phyloP scores from a whole-genome alignment of 139 green algal species.

The Raphidocelis subcapitata region DNA sequence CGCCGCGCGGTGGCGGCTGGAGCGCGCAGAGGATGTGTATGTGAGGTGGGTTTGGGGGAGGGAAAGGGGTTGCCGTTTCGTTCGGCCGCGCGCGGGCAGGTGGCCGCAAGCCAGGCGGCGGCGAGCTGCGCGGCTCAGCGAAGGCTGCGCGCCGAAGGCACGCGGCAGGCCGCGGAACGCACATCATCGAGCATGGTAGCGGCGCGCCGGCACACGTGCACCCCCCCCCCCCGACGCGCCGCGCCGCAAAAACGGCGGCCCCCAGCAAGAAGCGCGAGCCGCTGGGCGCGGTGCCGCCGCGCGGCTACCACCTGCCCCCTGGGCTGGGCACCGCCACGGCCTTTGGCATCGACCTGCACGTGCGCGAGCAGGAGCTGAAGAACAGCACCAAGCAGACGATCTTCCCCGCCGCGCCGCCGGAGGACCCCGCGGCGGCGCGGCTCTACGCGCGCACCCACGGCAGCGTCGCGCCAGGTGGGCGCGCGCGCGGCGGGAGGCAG shows the following conservation, averaged over 20 bases:
- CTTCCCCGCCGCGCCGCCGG: slow-evolving; percentile 34
- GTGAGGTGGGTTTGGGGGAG: slow-evolving; percentile 38
- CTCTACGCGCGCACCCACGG: slow-evolving; percentile 62
- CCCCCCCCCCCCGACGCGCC: too few relatives aligned
- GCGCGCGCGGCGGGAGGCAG: not conserved
- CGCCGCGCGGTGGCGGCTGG: slow-evolving; percentile 59
- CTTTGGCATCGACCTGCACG: slow-evolving; percentile 53
- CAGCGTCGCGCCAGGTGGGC: slow-evolving; percentile 50
- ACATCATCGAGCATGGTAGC: too few relatives aligned
- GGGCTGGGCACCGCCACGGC: slow-evolving; percentile 47
- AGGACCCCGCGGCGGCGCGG: slow-evolving; percentile 15
- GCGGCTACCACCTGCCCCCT: slow-evolving; percentile 61
- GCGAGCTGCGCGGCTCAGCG: too few relatives aligned
- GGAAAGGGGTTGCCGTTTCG: not conserved
- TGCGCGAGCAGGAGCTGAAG: slow-evolving; percentile 42
- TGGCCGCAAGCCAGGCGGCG: too few relatives aligned
- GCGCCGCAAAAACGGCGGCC: too few relatives aligned
- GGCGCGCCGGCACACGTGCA: too few relatives aligned
- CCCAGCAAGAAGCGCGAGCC: slow-evolving; percentile 58
- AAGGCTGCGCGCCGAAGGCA: too few relatives aligned
- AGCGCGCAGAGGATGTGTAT: slow-evolving; percentile 63
- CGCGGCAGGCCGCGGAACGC: too few relatives aligned
- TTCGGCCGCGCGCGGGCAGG: too few relatives aligned
- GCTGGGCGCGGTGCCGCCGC: slow-evolving; percentile 48
- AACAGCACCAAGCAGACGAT: slow-evolving; percentile 43